Base-by-base conservation (phyloP, 352 stramenopile species). In the Phytopythium aichiense region DNA sequence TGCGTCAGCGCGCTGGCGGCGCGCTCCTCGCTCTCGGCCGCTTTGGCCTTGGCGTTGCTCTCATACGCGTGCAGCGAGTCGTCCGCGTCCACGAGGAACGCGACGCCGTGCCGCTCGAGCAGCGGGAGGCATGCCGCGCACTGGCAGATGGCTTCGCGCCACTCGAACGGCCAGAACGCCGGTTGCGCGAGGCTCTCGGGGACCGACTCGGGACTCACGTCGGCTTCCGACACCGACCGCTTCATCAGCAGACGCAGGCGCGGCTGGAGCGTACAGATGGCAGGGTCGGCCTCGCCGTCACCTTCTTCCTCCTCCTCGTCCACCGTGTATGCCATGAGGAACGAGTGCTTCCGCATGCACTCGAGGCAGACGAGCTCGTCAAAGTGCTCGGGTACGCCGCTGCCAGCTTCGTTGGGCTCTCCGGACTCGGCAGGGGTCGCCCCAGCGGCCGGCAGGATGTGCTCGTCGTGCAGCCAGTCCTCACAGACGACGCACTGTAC, bases 401-500 rank as follows among this genome's bases (percentile, higher is more conserved):
- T 35, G 51, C 6, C 30, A 4, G 13, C 20, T 12, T 49, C 42
- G 15, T 13, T 22, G 42, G 20, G 20, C 7, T 15, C 42, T 16
- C 16, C 42, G 8, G 42, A 23, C 28, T 59, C 62, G 25, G 9
- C 20, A 23, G 23, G 7, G 23, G 16, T 61, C 13, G 52, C 22
- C 15, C 6, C 18, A 31, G 35, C 62, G 7, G 30, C 38, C 2
- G 66, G 56, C 45, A 75, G 76, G 55, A 92, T 73, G 64, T 92
- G 83, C 54, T 88, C 80, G 56, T 89, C 77, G 51, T 92, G 83
- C 57, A 90, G 64, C 83, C 83, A 92, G 61, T 92, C 83, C 65
- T 92, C 83, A 60, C 83, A 92, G 30, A 92, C 69, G 38, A 89
- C 65, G 43, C 83, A 92, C 67, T 92, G 83, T 28, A 90, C 71